A percentile compares a stretch with the other conserved stretches of the same genome.
phyloP scores from a whole-genome alignment of 257 asterid species.

The Capsicum baccatum region DNA sequence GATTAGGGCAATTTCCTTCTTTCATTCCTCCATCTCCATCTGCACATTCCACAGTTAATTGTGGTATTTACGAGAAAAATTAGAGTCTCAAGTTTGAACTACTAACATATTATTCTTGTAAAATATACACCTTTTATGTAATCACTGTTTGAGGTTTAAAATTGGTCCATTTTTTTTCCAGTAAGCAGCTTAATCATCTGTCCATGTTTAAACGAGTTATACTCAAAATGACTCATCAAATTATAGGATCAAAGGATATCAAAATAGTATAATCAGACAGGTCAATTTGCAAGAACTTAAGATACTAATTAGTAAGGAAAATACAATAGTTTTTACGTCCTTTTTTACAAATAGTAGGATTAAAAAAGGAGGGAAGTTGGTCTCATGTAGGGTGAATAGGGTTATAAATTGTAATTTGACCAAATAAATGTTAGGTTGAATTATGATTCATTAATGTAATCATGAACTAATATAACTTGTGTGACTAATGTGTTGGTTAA shows the following conservation, averaged over 20 bases:
- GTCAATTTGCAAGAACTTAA: too few species aligned
- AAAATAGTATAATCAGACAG: too few species aligned
- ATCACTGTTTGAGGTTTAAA: too few species aligned
- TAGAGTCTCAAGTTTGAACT: neutral
- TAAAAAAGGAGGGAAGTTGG: too few species aligned
- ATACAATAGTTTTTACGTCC: too few species aligned
- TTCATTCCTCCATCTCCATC: slow-evolving; percentile 91
- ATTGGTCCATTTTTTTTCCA: neutral
- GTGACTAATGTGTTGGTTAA: too few species aligned
- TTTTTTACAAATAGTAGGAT: too few species aligned
- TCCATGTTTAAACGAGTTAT: neutral
- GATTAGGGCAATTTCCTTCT: slow-evolving; percentile 60
- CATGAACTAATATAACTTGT: too few species aligned
- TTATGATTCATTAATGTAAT: neutral
- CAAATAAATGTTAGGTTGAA: neutral
- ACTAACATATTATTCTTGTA: neutral
- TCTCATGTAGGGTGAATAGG: too few species aligned
- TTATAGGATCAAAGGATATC: neutral
- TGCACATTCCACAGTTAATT: slow-evolving; percentile 16
- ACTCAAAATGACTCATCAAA: neutral
- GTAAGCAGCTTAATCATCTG: neutral
- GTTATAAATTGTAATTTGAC: neutral
- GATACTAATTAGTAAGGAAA: too few species aligned
- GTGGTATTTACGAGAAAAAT: neutral
- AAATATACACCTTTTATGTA: too few species aligned